These are phyloP conservation scores for Trypethelium eluteriae DNA, from an alignment of 495 filamentous ascomycete species.

Conservation along the genomic window DNA sequence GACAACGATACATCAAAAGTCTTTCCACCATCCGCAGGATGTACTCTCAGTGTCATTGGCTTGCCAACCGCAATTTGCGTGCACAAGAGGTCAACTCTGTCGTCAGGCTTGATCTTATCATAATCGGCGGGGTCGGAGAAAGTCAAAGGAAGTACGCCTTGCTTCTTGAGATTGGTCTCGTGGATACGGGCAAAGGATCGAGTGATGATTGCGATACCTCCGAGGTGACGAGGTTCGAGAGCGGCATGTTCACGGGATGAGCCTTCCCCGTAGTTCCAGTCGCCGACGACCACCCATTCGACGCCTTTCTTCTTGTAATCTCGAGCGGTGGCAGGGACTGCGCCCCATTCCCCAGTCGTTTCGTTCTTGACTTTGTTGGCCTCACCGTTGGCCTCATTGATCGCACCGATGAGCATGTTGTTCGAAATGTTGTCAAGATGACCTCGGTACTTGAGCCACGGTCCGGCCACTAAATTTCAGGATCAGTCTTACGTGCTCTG, in stretches of 20 bases:
- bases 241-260: conserved; percentile 96
- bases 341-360: conserved; percentile 71
- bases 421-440: conserved; percentile 99
- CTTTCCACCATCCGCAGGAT: conserved; percentile 71
- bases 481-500: neutral
- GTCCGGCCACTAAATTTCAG: conserved; percentile 64
- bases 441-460: conserved; percentile 99
- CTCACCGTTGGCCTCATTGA: conserved; percentile 91
- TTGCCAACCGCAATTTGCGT: conserved; percentile 89
- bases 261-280: conserved; percentile 99
- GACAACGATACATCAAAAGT: conserved; percentile 72
- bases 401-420: conserved; percentile 99
- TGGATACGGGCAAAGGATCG: conserved; percentile 97
- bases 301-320: conserved; percentile 97
- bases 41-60: conserved; percentile 84
- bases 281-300: conserved; percentile 95
- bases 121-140: conserved; percentile 94
- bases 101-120: conserved; percentile 88
- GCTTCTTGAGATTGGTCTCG: conserved; percentile 99
- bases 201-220: conserved; percentile 94
- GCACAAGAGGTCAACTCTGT: conserved; percentile 83
- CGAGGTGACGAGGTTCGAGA: conserved; percentile 94
- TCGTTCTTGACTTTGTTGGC: conserved; percentile 97
- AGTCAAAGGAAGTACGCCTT: conserved; percentile 97
- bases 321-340: conserved; percentile 89